These are phyloP conservation scores for Barnettozyma sucrosica DNA, from an alignment of 805 yeast genomes.

Conservation along the genomic window DNA sequence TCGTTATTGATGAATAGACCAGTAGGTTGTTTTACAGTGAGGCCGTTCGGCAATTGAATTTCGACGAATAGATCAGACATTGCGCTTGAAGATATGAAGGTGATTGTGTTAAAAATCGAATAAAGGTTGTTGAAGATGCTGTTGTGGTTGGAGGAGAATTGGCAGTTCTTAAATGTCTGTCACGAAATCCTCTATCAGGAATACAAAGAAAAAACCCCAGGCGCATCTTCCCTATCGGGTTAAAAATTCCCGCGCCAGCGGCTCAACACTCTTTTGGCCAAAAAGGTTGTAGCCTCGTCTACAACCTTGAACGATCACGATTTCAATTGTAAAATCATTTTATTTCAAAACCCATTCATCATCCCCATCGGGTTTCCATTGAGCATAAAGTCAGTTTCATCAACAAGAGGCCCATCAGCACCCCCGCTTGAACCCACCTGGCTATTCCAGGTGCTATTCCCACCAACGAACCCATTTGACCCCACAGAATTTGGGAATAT, in stretches of 20 bases:
- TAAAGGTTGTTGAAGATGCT: not conserved
- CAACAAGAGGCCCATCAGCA: slow-evolving; percentile 2
- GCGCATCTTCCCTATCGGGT: not conserved
- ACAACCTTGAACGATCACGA: no score
- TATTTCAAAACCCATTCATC: slow-evolving; percentile 13
- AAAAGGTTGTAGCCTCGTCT: no score
- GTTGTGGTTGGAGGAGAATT: not conserved
- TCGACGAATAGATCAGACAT: slow-evolving; percentile 24
- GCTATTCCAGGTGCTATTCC: not conserved
- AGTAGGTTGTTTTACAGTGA: slow-evolving; percentile 60
- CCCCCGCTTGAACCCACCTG: not conserved
- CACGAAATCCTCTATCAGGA: not conserved
- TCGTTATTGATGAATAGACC: slow-evolving; percentile 76
- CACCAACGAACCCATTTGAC: not conserved
- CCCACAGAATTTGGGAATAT: slow-evolving; percentile 15
- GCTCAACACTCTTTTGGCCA: no score
- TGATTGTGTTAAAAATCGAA: not conserved
- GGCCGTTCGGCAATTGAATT: slow-evolving; percentile 62
- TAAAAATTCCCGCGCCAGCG: not conserved
- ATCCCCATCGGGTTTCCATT: slow-evolving; percentile 7
- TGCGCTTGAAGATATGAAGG: no score
- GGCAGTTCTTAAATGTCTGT: not conserved
- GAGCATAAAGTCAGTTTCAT: slow-evolving; percentile 9
- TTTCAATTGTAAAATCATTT: no score
- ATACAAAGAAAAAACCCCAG: not conserved